Evolutionary conservation across 83 land plant genomes (phyloP), one percentile per base, ranked within the genome.

Genomic region (Picea abies): DNA sequence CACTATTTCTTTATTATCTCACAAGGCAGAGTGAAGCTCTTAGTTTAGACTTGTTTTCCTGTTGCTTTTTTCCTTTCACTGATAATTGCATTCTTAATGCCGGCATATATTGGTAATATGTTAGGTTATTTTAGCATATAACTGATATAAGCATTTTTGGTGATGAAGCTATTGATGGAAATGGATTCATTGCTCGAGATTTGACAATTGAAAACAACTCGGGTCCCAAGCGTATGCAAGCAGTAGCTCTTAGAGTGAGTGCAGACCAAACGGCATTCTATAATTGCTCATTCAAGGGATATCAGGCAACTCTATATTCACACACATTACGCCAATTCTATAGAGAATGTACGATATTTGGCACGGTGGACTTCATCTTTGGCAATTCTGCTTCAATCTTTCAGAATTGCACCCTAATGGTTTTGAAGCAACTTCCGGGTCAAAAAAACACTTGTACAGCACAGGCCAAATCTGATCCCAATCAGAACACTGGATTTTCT

Each of bases 301-400:
- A 87, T 56, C 83, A 85, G 60, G 85, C 80, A 79, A 85, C 83
- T 19, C 76, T 90, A 10, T 87, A 86, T 11, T 84, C 91, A 29
- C 91, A 90, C 14, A 84, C 84, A 2, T 63, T 82, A 37, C 7
- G 81, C 25, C 99, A 96, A 62, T 89, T 83, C 87, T 96, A 89
- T 92, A 86, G 81, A 58, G 65, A 84, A 19, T 96, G 96, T 81
- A 83, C 75, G 77, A 91, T 96, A 20, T 81, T 88, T 77, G 98
- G 97, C 79, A 96, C 93, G 63, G 87, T 91, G 63, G 98, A 96
- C 82, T 96, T 92, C 93, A 90, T 94, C 20, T 94, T 94, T 84
- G 97, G 98, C 64, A 91, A 93, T 63, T 88, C 97, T 0, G 94
- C 96, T 15, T 25, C 94, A 20, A 78, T 94, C 62, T 94, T 96